Evolutionary conservation across 306 rosid genomes (phyloP).

Genomic region (Cercis canadensis): DNA sequence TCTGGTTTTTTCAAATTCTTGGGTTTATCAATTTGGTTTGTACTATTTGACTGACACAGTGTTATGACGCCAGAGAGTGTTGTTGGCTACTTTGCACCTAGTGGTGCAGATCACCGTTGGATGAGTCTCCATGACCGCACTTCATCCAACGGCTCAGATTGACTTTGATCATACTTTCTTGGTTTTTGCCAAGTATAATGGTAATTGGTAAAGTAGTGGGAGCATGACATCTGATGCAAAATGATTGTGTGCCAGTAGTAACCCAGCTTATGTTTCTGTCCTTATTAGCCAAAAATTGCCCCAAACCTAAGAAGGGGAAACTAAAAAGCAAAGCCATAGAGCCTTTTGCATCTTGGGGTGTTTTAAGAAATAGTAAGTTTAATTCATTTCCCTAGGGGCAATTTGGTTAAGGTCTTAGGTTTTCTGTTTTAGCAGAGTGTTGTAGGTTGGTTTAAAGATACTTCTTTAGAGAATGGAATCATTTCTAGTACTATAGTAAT

Average conservation of each 20-base stretch:
- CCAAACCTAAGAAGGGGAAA: no score
- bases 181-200: not conserved
- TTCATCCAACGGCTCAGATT: conserved; percentile 35
- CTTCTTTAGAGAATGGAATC: conserved; percentile 20
- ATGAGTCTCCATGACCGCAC: conserved; percentile 23
- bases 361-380: no score
- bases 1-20: conserved; percentile 27
- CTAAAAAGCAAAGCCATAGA: no score
- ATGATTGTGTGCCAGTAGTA: not conserved
- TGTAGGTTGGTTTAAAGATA: conserved; percentile 12
- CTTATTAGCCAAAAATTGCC: no score
- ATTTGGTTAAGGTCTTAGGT: not conserved
- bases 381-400: no score
- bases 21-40: conserved; percentile 32
- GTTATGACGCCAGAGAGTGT: conserved; percentile 1
- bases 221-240: conserved; percentile 28
- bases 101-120: conserved; percentile 44
- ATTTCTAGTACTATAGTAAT: not conserved
- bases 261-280: conserved; percentile 16
- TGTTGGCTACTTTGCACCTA: no score
- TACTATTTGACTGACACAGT: conserved; percentile 27
- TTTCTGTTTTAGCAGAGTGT: not conserved
- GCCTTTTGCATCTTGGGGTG: no score
- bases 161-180: no score
- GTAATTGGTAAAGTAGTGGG: not conserved